Evolutionary conservation across 1,139 yeast species (phyloP).

Genomic region (Saccharomyces hybrid): DNA sequence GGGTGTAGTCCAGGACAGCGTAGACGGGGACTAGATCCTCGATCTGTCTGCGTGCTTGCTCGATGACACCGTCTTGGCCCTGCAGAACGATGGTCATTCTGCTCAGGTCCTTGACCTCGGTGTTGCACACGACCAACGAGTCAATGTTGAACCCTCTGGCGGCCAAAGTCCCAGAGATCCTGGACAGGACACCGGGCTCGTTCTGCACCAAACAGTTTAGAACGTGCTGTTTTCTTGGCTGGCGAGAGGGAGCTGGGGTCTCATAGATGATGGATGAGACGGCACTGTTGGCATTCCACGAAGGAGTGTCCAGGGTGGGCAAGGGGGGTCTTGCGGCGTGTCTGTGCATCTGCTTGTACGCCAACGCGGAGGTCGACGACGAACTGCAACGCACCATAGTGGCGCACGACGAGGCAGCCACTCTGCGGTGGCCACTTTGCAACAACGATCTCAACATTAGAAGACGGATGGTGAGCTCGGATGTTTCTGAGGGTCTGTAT

Average conservation of each 20-base stretch:
- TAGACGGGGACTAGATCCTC: conserved; percentile 97
- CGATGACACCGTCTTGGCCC: conserved; percentile 94
- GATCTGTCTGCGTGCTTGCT: conserved; percentile 97
- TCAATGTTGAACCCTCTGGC: conserved; percentile 98
- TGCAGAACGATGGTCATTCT: conserved; percentile 94
- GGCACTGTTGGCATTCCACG: conserved; percentile 93
- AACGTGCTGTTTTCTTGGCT: conserved; percentile 74
- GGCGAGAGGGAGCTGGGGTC: conserved; percentile 68
- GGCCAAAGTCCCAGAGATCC: conserved; percentile 91
- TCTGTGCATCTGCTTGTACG: conserved; percentile 84
- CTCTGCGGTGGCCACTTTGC: conserved; percentile 4
- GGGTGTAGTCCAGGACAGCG: conserved; percentile 91
- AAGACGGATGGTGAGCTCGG: background rate
- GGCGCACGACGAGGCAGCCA: background rate
- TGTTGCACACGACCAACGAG: conserved; percentile 91
- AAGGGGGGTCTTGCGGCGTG: conserved; percentile 83
- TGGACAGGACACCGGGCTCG: conserved; percentile 95
- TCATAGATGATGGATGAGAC: conserved; percentile 92
- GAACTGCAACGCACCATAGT: conserved; percentile 20
- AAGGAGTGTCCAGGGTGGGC: conserved; percentile 92
- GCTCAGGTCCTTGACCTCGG: conserved; percentile 90
- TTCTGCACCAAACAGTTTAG: conserved; percentile 95
- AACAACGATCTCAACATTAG: conserved; percentile 8
- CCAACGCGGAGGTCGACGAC: conserved; percentile 88
- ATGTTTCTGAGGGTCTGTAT: background rate